Evolutionary conservation across 1,139 yeast species (phyloP).

Genomic region (Magnusiomyces paraingens): DNA sequence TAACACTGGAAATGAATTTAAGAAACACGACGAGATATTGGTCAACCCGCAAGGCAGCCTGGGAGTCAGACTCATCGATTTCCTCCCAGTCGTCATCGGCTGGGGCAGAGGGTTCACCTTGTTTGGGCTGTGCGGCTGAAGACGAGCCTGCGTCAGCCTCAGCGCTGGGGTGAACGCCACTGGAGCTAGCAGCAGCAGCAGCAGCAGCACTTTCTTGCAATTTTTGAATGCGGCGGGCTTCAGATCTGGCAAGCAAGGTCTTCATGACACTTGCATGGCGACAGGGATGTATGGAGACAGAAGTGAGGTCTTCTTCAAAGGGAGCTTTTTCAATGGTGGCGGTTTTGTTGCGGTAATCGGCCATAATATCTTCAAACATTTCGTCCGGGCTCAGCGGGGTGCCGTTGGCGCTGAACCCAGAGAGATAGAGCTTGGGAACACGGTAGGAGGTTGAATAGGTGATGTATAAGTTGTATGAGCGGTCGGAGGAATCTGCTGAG

Average conservation of each 20-base stretch:
- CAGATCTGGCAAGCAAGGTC: conserved; percentile 65
- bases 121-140: conserved; percentile 25
- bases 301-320: conserved; percentile 65
- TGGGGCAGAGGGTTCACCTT: conserved; percentile 36
- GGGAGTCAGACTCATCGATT: conserved; percentile 26
- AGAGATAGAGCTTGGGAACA: conserved; percentile 89
- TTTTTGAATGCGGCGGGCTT: conserved; percentile 34
- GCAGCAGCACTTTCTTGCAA: conserved; percentile 25
- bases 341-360: conserved; percentile 90
- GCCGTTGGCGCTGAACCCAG: conserved; percentile 81
- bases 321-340: conserved; percentile 95
- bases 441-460: conserved; percentile 91
- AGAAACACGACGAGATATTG: conserved; percentile 83
- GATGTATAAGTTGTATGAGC: conserved; percentile 83
- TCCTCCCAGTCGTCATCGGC: conserved; percentile 36
- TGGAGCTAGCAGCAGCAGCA: neutral
- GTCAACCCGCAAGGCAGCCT: conserved; percentile 66
- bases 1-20: conserved; percentile 92
- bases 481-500: conserved; percentile 36
- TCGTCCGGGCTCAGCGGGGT: conserved; percentile 78
- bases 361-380: conserved; percentile 91
- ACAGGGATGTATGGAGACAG: conserved; percentile 95
- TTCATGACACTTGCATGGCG: conserved; percentile 93
- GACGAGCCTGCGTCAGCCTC: conserved; percentile 12
- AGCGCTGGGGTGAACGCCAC: neutral